phyloP scores from a whole-genome alignment of 768 basidiomycete species.

The Leucosporidium scottii region DNA sequence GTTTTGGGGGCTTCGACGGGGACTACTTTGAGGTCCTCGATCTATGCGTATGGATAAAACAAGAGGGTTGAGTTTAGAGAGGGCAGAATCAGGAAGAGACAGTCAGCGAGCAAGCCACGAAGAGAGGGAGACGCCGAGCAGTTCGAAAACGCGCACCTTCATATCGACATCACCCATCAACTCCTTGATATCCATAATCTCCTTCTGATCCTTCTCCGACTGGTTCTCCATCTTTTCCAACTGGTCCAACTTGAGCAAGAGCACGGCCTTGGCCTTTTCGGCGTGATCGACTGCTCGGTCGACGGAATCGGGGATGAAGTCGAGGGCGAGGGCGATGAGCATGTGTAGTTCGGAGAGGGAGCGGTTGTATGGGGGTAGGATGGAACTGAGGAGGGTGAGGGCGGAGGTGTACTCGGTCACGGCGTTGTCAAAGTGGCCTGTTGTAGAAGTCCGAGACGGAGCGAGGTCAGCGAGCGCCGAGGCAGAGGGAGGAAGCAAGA shows the following conservation, averaged over 20 bases:
- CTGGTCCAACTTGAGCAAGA: constrained; percentile 2
- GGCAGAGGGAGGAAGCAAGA: background rate
- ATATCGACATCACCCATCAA: constrained; percentile 28
- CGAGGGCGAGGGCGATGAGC: constrained; percentile 33
- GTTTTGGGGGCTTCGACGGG: constrained; percentile 15
- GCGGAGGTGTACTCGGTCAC: constrained; percentile 32
- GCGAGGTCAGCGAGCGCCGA: background rate
- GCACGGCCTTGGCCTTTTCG: constrained; percentile 27
- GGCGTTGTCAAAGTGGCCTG: constrained; percentile 29
- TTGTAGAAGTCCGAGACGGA: constrained; percentile 22
- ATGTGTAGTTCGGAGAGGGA: constrained; percentile 34
- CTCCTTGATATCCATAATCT: constrained; percentile 22
- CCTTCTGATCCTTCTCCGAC: constrained; percentile 12
- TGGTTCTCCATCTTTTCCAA: constrained; percentile 8
- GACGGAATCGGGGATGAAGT: constrained; percentile 24
- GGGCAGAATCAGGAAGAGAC: no score
- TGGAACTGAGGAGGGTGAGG: constrained; percentile 13
- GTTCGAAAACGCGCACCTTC: constrained; percentile 14
- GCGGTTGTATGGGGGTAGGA: constrained; percentile 31
- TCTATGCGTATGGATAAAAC: no score
- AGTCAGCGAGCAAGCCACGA: no score
- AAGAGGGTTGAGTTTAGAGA: no score
- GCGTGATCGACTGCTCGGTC: constrained; percentile 24
- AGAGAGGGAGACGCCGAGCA: no score
- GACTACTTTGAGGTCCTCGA: constrained; percentile 30